Base-by-base conservation (phyloP, 1,284 basidiomycete species). In the Termitomyces sp. region DNA sequence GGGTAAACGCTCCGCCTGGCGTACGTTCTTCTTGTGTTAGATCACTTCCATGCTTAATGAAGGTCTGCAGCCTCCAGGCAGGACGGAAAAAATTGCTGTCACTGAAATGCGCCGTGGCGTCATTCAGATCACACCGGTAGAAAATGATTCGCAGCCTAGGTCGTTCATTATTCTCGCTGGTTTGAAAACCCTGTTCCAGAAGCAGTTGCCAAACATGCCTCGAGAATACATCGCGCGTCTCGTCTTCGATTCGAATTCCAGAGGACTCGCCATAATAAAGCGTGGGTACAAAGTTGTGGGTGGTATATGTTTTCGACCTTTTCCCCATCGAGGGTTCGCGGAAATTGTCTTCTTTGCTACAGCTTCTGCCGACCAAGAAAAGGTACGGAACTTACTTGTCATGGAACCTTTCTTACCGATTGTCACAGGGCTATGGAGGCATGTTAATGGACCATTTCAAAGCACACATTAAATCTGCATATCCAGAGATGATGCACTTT, bases 371-470 rank as follows among this genome's bases (percentile, higher is more conserved):
- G 95, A 98, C 70, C 97, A 99, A 77, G 93, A 97, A 70, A 98
- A 98, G 81, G 93, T 94, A 66, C 46, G 76, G 63, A 50, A 2
- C 28, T 31, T 40, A 10, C 17, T 21, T 26, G 7, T 31, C 7
- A 15, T 41, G 39, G 21, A 39, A 36, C 4, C 10, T 31, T 3
- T 40, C 39, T 54, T 17, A 59, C 59, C 19, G 61, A 26, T 36
- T 51, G 38, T 57, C 36, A 9, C 64, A 96, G 92, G 97, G 97
- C 8, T 99, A 99, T 67, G 97, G 97, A 40, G 92, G 92, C 19
- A 95, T 98, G 80, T 79, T 99, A 47, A 99, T 99, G 97, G 97
- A 99, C 70, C 91, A 98, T 68, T 92, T 97, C 75, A 99, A 99
- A 73, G 88, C 92, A 57, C 92, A 98, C 70, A 90, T 98, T 64